Base-by-base conservation (phyloP, 345 rosid species). In the Physaria fendleri region DNA sequence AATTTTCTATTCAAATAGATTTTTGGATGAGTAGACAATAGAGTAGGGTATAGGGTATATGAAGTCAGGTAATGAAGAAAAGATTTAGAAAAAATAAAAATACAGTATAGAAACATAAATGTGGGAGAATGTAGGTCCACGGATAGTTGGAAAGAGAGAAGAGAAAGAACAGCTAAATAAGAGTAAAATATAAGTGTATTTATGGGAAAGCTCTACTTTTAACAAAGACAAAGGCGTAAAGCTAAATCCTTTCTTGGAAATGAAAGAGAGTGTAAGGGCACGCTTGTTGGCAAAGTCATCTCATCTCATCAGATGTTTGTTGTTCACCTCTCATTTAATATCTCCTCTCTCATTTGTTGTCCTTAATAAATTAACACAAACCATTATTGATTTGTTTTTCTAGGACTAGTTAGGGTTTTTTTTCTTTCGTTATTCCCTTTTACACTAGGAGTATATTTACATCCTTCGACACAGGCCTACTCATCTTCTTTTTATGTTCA, bases 201-300 rank as follows among this genome's bases (percentile, higher is more conserved):
- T 63, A 56, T 63, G 53, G 53, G 65, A 62, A 62, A 70, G 54
- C 86, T 83, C 78, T 81, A 78, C 90, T 80, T 74, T 77, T 69
- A 76, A 82, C 68, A 78, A 78, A 71, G 84, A 78, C 83, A 75
- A 34, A 65, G 76, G 46, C 71, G 64, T 71, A 65, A 56, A 59
- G 74, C 66, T 70, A n/a, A n/a, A 52, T 41, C 62, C 71, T 79
- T 85, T 85, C 91, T 85, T 77, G 90, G 96, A 79, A 91, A 85
- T 88, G 92, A 81, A 82, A 85, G 87, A 80, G 73, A 76, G 65
- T n/a, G n/a, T n/a, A 62, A 44, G 54, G 65, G 62, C 79, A 79
- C 71, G 83, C 85, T 72, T 69, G 64, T 65, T 45, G 49, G 69
- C 65, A 62, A 65, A 35, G 49, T 72, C 62, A 62, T 74, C 66